phyloP scores from a whole-genome alignment of 2,329 filamentous ascomycete genomes.

The Fonsecaea erecta region DNA sequence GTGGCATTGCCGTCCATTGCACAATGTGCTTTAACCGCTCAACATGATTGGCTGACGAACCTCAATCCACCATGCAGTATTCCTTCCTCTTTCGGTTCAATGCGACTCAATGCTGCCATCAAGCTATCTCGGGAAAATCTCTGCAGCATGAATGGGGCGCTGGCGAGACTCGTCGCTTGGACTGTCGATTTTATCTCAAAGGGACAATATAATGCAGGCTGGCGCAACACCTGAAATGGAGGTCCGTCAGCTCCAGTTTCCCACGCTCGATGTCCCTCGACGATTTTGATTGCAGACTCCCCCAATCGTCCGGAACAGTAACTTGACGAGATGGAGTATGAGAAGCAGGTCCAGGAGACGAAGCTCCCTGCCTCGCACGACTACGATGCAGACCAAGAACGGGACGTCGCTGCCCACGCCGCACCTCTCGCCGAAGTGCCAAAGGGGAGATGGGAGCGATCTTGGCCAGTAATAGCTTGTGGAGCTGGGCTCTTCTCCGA shows the following conservation, averaged over 20 bases:
- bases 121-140: background rate
- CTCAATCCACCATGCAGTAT: background rate
- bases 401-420: constrained; percentile 6
- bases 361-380: constrained; percentile 11
- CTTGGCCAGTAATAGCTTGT: constrained; percentile 82
- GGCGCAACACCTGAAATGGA: background rate
- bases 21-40: background rate
- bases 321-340: constrained; percentile 5
- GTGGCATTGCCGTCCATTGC: background rate
- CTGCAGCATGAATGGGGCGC: background rate
- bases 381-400: constrained; percentile 16
- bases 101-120: constrained; percentile 12
- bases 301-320: background rate
- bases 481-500: constrained; percentile 65
- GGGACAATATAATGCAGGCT: constrained; percentile 14
- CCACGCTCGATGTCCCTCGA: background rate
- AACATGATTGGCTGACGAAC: constrained; percentile 1
- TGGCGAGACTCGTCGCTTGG: background rate
- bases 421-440: constrained; percentile 20
- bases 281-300: background rate
- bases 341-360: constrained; percentile 14
- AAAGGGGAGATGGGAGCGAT: constrained; percentile 56
- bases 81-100: constrained; percentile 2
- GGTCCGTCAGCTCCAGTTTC: background rate
- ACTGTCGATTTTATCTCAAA: background rate